Percentiles rank a stretch among this genome's conserved stretches.
These are phyloP conservation scores for Flaveria bidentis DNA, from an alignment of 129 eudicot species.

Conservation along the genomic window DNA sequence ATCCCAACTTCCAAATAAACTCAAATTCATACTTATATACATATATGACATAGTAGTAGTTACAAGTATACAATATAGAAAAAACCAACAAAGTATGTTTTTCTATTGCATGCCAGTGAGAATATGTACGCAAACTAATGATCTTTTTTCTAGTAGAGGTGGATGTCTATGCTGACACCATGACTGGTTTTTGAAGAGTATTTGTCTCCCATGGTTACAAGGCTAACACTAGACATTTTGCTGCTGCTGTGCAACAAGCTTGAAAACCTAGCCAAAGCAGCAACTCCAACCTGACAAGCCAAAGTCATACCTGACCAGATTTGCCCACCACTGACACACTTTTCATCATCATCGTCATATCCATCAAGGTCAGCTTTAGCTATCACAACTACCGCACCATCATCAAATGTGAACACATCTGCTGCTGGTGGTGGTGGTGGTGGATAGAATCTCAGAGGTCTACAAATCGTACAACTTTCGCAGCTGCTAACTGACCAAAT, in stretches of 20 bases:
- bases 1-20: too few species aligned
- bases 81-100: background rate
- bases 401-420: conserved; percentile 58
- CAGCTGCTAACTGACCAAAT: background rate
- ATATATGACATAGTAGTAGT: too few species aligned
- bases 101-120: background rate
- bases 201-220: conserved; percentile 1
- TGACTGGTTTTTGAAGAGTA: conserved; percentile 18
- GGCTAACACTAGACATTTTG: conserved; percentile 5
- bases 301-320: conserved; percentile 37
- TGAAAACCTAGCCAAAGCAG: conserved; percentile 52
- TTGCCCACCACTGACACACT: conserved; percentile 1
- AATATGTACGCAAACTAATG: conserved; percentile 11
- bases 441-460: conserved; percentile 8
- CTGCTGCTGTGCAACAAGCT: conserved; percentile 48
- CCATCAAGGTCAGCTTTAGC: conserved; percentile 64
- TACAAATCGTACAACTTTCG: background rate
- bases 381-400: conserved; percentile 60
- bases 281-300: conserved; percentile 49
- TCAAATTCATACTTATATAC: too few species aligned
- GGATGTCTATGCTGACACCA: conserved; percentile 44
- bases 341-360: conserved; percentile 33
- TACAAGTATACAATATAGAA: background rate
- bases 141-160: conserved; percentile 23
- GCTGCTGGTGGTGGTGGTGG: conserved; percentile 10